Evolutionary conservation across 192 early-diverging fungal genomes (phyloP).

Genomic region (Gigaspora rosea): DNA sequence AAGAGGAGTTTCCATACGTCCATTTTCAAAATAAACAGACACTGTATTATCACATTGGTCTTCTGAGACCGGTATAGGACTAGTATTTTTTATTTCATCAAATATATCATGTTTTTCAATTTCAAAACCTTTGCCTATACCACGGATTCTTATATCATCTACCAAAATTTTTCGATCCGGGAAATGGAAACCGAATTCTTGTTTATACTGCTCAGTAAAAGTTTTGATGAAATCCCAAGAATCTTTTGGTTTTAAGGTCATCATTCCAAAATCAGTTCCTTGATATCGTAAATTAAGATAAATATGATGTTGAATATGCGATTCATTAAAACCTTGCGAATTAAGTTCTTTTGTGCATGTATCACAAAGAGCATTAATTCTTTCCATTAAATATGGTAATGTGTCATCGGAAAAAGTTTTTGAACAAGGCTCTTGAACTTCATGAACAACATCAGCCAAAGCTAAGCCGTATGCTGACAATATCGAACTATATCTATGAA

Average conservation of each 20-base stretch:
- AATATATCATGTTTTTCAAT: constrained; percentile 40
- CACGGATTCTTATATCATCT: constrained; percentile 92
- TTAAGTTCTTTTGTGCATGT: constrained; percentile 55
- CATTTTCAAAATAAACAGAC: constrained; percentile 77
- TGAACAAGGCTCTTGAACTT: constrained; percentile 82
- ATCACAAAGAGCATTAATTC: constrained; percentile 50
- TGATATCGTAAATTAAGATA: constrained; percentile 91
- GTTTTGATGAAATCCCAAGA: constrained; percentile 65
- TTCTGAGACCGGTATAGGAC: constrained; percentile 31
- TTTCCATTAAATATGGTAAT: constrained; percentile 49
- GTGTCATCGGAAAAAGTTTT: constrained; percentile 46
- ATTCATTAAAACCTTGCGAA: constrained; percentile 68
- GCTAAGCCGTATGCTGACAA: constrained; percentile 92
- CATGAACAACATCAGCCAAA: constrained; percentile 90
- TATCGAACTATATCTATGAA: constrained; percentile 89
- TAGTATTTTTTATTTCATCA: constrained; percentile 41
- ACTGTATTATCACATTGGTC: constrained; percentile 47
- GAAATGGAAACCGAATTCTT: constrained; percentile 96
- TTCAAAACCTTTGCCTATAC: constrained; percentile 63
- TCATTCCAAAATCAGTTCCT: constrained; percentile 90
- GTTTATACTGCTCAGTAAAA: constrained; percentile 78
- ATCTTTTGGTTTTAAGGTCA: constrained; percentile 73
- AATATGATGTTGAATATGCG: constrained; percentile 58
- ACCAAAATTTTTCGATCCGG: constrained; percentile 79
- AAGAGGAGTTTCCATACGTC: constrained; percentile 70